These are phyloP conservation scores for Pleurotus citrinopileatus DNA, from an alignment of 768 basidiomycete genomes.

Conservation along the genomic window DNA sequence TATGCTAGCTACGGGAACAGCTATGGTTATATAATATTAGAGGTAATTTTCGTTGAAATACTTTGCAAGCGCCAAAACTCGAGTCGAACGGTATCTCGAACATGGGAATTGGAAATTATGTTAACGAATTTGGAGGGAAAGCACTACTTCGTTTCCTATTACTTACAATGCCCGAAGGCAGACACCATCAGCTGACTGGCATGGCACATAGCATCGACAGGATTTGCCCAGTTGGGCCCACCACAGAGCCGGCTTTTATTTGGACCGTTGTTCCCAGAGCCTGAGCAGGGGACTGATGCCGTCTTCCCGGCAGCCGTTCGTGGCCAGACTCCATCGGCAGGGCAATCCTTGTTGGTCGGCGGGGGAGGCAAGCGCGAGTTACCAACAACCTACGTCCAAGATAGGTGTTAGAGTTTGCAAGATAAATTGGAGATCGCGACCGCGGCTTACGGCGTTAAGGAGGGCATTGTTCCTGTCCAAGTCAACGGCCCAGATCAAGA, in stretches of 20 bases:
- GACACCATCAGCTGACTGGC: constrained; percentile 7
- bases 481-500: constrained; percentile 11
- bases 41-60: no score
- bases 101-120: no score
- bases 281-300: constrained; percentile 7
- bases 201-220: constrained; percentile 6
- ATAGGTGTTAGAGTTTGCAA: background rate
- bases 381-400: constrained; percentile 3
- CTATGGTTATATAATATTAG: no score
- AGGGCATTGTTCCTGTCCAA: constrained; percentile 9
- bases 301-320: constrained; percentile 2
- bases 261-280: constrained; percentile 3
- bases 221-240: constrained; percentile 9
- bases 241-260: constrained; percentile 7
- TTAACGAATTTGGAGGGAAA: no score
- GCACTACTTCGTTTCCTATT: no score
- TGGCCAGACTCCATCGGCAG: constrained; percentile 11
- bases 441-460: constrained; percentile 6
- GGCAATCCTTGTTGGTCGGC: constrained; percentile 7
- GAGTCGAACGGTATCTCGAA: no score
- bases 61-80: no score
- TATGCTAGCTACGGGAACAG: no score
- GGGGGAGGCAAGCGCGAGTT: constrained; percentile 3
- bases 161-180: constrained; percentile 8
- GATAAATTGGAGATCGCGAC: background rate